These are phyloP conservation scores for Backusella morwellensis DNA, from an alignment of 192 early-diverging fungal genomes.

Conservation along the genomic window DNA sequence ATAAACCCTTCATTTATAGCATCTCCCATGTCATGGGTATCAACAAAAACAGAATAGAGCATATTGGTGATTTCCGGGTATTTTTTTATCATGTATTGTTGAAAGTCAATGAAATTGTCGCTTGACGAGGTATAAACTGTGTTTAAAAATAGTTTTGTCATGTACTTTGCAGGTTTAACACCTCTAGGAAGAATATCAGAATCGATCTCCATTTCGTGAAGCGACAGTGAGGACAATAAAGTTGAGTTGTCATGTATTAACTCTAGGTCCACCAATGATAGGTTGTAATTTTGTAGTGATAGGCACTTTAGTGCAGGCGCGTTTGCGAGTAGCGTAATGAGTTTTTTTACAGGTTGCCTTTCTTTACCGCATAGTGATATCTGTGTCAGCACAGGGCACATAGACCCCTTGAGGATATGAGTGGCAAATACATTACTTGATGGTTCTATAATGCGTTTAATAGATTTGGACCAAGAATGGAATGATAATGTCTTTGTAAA, in stretches of 20 bases:
- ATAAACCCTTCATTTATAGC: no score
- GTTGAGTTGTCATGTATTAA: neutral
- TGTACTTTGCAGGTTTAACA: neutral
- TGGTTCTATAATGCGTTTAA: neutral
- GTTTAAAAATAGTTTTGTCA: neutral
- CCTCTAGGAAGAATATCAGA: neutral
- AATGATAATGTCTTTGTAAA: neutral
- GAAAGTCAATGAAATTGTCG: neutral
- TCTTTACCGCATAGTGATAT: neutral
- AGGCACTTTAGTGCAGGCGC: neutral
- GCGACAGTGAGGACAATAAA: neutral
- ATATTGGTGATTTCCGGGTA: neutral
- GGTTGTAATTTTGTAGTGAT: neutral
- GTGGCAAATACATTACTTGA: neutral
- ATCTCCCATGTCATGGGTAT: fast-evolving
- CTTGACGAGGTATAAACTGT: neutral
- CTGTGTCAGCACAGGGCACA: neutral
- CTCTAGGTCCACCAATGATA: neutral
- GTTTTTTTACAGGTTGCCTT: neutral
- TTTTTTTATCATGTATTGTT: neutral
- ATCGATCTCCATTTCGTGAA: neutral
- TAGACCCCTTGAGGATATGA: neutral
- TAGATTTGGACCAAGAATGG: neutral
- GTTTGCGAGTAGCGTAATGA: neutral
- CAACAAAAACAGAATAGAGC: neutral